Evolutionary conservation across 2,329 filamentous ascomycete genomes (phyloP).

Genomic region (Ophiostoma angusticollis): DNA sequence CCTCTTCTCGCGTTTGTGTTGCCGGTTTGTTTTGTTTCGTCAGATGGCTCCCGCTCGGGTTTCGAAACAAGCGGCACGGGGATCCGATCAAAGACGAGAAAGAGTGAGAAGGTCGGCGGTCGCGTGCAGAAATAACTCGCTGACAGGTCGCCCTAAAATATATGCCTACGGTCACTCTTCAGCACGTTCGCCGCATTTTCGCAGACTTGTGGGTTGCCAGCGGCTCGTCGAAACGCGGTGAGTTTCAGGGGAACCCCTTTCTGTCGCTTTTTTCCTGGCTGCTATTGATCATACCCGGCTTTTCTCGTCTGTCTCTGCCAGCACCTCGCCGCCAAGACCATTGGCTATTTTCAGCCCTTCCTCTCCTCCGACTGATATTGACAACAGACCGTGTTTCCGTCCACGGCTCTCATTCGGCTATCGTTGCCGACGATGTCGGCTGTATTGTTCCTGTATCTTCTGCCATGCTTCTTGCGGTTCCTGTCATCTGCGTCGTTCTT

Average conservation of each 20-base stretch:
- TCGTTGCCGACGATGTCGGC: conserved; percentile 1
- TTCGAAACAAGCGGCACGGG: not conserved
- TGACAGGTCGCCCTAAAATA: not conserved
- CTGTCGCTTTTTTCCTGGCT: not conserved
- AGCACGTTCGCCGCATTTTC: too few species aligned
- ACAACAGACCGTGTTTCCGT: too few species aligned
- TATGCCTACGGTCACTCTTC: not conserved
- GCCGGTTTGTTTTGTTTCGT: not conserved
- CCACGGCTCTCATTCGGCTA: not conserved
- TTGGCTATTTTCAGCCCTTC: too few species aligned
- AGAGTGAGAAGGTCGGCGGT: not conserved
- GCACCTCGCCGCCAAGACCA: too few species aligned
- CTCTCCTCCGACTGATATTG: too few species aligned
- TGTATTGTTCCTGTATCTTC: conserved; percentile 5
- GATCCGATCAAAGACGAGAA: too few species aligned
- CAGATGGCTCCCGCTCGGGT: not conserved
- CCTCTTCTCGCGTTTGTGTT: not conserved
- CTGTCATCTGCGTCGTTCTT: not conserved
- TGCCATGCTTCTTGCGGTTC: too few species aligned
- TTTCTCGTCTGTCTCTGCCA: not conserved
- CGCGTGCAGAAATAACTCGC: not conserved
- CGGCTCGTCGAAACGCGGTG: conserved; percentile 8
- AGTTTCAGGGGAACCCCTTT: conserved; percentile 6
- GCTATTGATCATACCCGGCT: too few species aligned
- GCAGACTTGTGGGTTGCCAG: too few species aligned